These are phyloP conservation scores for Prunus davidiana DNA, from an alignment of 306 rosid species.

Conservation along the genomic window DNA sequence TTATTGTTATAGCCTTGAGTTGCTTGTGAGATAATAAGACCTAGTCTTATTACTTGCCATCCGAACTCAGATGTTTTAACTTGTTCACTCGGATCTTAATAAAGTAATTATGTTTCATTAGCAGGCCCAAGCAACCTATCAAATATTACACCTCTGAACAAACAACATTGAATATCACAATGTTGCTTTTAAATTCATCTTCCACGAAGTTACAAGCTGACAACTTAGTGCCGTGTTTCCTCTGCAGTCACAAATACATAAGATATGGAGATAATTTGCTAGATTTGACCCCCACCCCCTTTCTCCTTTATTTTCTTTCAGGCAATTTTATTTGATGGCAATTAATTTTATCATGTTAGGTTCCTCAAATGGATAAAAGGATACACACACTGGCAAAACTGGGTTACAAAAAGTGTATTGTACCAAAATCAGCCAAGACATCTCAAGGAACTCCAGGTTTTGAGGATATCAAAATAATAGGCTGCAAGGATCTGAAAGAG, in stretches of 20 bases:
- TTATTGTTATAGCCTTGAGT: neutral
- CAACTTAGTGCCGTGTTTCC: too few relatives aligned
- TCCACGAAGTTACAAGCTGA: neutral
- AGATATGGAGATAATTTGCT: too few relatives aligned
- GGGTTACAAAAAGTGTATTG: constrained; percentile 71
- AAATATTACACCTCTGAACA: neutral
- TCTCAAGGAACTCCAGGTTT: constrained; percentile 31
- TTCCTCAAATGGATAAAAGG: constrained; percentile 83
- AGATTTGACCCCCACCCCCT: neutral
- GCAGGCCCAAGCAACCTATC: neutral
- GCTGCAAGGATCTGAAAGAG: constrained; percentile 82
- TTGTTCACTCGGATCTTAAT: too few relatives aligned
- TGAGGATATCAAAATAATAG: constrained; percentile 41
- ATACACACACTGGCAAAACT: constrained; percentile 62
- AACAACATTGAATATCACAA: neutral
- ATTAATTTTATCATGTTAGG: constrained; percentile 35
- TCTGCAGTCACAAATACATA: neutral
- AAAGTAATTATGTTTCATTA: neutral
- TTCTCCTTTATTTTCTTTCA: neutral
- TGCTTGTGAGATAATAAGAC: neutral
- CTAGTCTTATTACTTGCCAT: neutral
- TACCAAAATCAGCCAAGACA: constrained; percentile 63
- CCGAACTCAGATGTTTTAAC: neutral
- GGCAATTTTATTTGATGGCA: neutral
- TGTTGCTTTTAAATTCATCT: neutral